These are phyloP conservation scores for Coemansia sp. DNA, from an alignment of 192 early-diverging fungal genomes.

Conservation along the genomic window DNA sequence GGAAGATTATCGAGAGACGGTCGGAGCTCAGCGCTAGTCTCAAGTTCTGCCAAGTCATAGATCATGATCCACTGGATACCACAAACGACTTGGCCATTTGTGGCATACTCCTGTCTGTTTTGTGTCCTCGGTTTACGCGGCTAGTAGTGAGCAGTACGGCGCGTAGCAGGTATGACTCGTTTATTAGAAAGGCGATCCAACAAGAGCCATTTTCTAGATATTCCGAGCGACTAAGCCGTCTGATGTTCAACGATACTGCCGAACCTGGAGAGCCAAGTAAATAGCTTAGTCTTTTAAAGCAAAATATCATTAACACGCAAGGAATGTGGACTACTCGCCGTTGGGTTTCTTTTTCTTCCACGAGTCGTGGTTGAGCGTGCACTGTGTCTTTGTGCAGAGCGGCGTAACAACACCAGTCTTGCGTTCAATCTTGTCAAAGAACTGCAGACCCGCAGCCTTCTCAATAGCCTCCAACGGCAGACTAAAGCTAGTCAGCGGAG, in stretches of 20 bases:
- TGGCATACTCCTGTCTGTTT: constrained; percentile 1
- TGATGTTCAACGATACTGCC: neutral
- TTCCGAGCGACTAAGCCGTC: neutral
- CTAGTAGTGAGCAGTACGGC: neutral
- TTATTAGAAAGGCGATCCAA: neutral
- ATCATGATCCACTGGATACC: neutral
- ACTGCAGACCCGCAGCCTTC: constrained; percentile 64
- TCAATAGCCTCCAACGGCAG: constrained; percentile 76
- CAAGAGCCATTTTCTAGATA: constrained; percentile 1
- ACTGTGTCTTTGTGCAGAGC: constrained; percentile 43
- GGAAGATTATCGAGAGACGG: neutral
- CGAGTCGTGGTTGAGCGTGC: constrained; percentile 38
- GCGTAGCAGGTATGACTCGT: neutral
- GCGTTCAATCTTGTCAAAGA: constrained; percentile 63
- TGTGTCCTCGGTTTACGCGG: constrained; percentile 2
- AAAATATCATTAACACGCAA: neutral
- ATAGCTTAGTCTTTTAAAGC: neutral
- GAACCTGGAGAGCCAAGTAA: neutral
- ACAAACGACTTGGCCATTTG: constrained; percentile 4
- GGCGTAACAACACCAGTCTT: constrained; percentile 29
- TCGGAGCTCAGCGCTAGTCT: neutral
- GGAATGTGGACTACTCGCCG: neutral
- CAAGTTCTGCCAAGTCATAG: neutral
- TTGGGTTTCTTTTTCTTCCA: constrained; percentile 33
- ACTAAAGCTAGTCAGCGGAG: constrained; percentile 65